Percentiles rank a stretch among this genome's conserved stretches.
These are phyloP conservation scores for Sclerotinia glacialis DNA, from an alignment of 2,329 filamentous ascomycete species.

Conservation along the genomic window DNA sequence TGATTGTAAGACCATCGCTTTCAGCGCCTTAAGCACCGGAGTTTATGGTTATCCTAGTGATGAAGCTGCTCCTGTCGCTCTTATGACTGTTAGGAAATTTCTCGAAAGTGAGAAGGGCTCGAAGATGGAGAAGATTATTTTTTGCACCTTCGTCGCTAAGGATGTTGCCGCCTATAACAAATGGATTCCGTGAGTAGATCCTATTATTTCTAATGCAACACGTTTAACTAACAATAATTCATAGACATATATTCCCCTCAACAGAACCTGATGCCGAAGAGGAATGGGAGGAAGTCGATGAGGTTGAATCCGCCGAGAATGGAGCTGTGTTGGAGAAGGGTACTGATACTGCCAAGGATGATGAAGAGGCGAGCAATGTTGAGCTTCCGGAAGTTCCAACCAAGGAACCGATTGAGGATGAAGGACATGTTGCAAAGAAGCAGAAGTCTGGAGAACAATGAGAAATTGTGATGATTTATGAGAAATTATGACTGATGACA, in stretches of 20 bases:
- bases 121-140: conserved; percentile 70
- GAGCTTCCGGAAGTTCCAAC: conserved; percentile 42
- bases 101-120: conserved; percentile 47
- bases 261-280: conserved; percentile 36
- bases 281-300: conserved; percentile 36
- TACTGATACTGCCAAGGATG: neutral
- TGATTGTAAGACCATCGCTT: conserved; percentile 70
- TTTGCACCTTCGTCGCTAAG: conserved; percentile 79
- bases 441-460: conserved; percentile 36
- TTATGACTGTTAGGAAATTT: conserved; percentile 56
- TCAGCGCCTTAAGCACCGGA: conserved; percentile 82
- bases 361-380: conserved; percentile 33
- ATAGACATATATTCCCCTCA: conserved; percentile 50
- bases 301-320: conserved; percentile 33
- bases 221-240: conserved; percentile 6
- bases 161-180: conserved; percentile 72
- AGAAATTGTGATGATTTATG: conserved; percentile 22
- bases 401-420: conserved; percentile 38
- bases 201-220: conserved; percentile 1
- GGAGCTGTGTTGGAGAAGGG: conserved; percentile 23
- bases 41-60: conserved; percentile 81
- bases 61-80: conserved; percentile 70
- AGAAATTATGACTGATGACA: neutral
- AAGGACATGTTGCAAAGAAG: conserved; percentile 40
- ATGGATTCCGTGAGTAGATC: conserved; percentile 65